A percentile compares a stretch with the other conserved stretches of the same genome.
Evolutionary conservation across 441 rosid genomes (phyloP).

Genomic region (Pelargonium australe): DNA sequence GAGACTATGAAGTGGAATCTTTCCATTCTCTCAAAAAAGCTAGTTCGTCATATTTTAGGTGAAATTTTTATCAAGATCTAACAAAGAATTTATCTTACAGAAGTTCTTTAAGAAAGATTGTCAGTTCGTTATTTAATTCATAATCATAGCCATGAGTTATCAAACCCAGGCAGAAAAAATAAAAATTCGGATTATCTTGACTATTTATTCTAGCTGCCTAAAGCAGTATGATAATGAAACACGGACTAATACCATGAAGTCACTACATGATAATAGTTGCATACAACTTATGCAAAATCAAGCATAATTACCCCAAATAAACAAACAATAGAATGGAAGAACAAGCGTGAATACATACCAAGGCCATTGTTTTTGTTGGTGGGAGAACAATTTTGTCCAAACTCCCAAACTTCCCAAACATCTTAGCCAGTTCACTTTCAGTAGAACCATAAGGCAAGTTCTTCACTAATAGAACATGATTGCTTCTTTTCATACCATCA

Average conservation of each 20-base stretch:
- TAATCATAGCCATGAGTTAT: neutral
- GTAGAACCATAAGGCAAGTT: slow-evolving; percentile 89
- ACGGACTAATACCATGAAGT: neutral
- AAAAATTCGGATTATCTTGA: too few species aligned
- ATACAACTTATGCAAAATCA: neutral
- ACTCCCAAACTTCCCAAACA: slow-evolving; percentile 85
- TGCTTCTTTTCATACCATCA: slow-evolving; percentile 67
- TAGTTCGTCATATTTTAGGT: neutral
- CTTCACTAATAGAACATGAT: slow-evolving; percentile 69
- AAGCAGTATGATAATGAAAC: neutral
- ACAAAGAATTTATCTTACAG: neutral
- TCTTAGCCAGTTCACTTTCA: slow-evolving; percentile 64
- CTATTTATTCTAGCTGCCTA: neutral
- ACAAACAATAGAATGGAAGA: neutral
- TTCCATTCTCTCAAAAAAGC: neutral
- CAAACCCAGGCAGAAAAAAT: too few species aligned
- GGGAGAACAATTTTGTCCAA: slow-evolving; percentile 78
- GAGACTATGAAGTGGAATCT: neutral
- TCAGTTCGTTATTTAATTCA: neutral
- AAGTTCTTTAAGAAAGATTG: neutral
- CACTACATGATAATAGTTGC: neutral
- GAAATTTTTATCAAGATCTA: neutral
- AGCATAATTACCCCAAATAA: neutral
- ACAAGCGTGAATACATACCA: slow-evolving; percentile 39
- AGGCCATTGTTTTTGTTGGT: slow-evolving; percentile 75